Evolutionary conservation across 2,329 filamentous ascomycete species (phyloP).

Genomic region (Macrophomina tecta): DNA sequence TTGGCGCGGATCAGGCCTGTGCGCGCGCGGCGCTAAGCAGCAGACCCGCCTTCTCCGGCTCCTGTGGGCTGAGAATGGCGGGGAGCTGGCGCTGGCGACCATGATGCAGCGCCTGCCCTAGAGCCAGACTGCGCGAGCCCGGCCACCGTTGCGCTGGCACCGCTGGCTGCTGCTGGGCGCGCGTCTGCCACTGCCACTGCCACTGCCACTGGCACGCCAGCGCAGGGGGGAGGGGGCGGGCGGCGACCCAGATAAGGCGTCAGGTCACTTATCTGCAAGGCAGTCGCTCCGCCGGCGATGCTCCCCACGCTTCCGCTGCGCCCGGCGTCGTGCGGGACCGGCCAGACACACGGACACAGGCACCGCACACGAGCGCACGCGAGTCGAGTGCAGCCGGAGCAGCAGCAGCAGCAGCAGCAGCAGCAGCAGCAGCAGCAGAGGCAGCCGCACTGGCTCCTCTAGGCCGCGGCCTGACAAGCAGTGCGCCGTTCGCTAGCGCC

Average conservation of each 20-base stretch:
- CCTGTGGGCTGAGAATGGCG: neutral
- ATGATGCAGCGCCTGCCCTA: neutral
- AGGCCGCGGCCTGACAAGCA: neutral
- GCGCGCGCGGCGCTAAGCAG: neutral
- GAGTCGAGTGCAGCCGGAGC: neutral
- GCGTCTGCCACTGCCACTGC: neutral
- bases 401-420: neutral
- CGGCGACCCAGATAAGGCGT: constrained; percentile 5
- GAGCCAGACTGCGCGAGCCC: too few relatives aligned
- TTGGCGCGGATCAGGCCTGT: constrained; percentile 18
- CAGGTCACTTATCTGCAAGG: constrained; percentile 1
- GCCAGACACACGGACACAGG: neutral
- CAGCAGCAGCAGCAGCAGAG: neutral
- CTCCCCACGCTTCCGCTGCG: constrained; percentile 13
- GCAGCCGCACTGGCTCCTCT: neutral
- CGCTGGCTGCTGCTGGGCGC: neutral
- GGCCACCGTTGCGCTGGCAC: constrained; percentile 5
- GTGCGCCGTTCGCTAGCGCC: constrained; percentile 14
- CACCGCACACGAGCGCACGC: neutral
- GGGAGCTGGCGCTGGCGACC: neutral
- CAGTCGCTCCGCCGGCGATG: constrained; percentile 5
- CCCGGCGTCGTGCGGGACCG: constrained; percentile 1
- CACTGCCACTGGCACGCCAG: neutral
- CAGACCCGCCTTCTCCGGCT: constrained; percentile 18
- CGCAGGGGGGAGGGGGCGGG: neutral